phyloP scores from a whole-genome alignment of 768 basidiomycete species.

The Mycena galericulata region DNA sequence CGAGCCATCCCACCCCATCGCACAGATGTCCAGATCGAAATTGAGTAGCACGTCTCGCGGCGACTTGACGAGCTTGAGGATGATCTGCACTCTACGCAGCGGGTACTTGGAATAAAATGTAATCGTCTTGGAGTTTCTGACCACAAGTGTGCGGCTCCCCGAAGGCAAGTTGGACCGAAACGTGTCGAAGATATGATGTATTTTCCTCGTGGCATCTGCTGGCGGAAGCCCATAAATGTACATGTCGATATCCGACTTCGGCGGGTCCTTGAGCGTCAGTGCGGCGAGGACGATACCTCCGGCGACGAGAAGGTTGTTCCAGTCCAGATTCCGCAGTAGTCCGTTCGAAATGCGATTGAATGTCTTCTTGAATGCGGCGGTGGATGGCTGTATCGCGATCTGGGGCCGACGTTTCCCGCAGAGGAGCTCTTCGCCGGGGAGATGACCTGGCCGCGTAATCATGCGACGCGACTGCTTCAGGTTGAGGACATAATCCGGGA shows the following conservation, averaged over 20 bases:
- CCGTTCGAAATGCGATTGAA: slow-evolving; percentile 7
- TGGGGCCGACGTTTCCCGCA: neutral
- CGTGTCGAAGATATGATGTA: slow-evolving; percentile 14
- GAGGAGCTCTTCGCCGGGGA: slow-evolving; percentile 5
- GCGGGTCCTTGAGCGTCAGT: neutral
- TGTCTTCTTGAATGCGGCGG: neutral
- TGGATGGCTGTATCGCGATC: slow-evolving; percentile 18
- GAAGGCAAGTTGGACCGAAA: slow-evolving; percentile 6
- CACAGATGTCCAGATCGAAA: slow-evolving; percentile 30
- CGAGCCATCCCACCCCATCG: slow-evolving; percentile 22
- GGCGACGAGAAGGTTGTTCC: slow-evolving; percentile 21
- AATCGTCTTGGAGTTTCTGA: slow-evolving; percentile 24
- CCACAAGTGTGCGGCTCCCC: slow-evolving; percentile 6
- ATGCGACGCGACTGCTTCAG: neutral
- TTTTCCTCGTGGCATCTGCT: neutral
- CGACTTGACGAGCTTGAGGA: slow-evolving; percentile 19
- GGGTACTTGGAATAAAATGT: slow-evolving; percentile 28
- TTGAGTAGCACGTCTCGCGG: slow-evolving; percentile 23
- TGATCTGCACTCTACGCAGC: slow-evolving; percentile 16
- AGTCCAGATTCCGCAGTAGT: slow-evolving; percentile 15
- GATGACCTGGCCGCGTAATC: neutral
- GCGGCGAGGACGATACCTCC: slow-evolving; percentile 22
- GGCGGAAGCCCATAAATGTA: slow-evolving; percentile 21
- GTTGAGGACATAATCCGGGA: neutral
- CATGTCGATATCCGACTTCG: slow-evolving; percentile 17